These are phyloP conservation scores for Corylus americana DNA, from an alignment of 306 rosid species.

Conservation along the genomic window DNA sequence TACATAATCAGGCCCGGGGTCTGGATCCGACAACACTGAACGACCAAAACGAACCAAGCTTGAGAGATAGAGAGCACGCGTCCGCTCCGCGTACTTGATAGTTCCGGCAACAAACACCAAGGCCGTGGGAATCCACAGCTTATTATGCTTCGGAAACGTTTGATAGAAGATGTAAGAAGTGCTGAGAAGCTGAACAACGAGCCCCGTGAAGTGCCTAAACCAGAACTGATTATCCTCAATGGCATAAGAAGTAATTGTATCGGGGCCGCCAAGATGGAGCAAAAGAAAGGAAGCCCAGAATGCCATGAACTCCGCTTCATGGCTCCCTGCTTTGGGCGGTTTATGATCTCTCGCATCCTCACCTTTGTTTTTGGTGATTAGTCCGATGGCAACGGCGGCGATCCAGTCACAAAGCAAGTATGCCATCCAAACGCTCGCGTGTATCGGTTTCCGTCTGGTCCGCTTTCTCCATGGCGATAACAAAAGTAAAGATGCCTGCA, in stretches of 20 bases:
- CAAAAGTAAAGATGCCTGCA: background rate
- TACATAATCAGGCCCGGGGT: constrained; percentile 34
- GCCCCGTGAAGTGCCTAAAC: constrained; percentile 29
- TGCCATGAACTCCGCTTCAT: constrained; percentile 4
- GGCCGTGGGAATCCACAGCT: constrained; percentile 2
- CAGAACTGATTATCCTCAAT: constrained; percentile 39
- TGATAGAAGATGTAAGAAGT: constrained; percentile 16
- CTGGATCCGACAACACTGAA: constrained; percentile 19
- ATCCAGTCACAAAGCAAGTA: constrained; percentile 37
- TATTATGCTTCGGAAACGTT: constrained; percentile 8
- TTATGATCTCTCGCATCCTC: too few species aligned
- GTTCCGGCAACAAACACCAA: constrained; percentile 27
- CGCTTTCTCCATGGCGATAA: constrained; percentile 15
- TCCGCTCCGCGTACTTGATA: constrained; percentile 33
- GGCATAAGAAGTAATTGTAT: constrained; percentile 39
- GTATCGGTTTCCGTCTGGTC: constrained; percentile 14
- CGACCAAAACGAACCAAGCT: constrained; percentile 30
- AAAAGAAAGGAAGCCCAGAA: constrained; percentile 40
- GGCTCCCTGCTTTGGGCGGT: background rate
- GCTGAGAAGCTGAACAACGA: constrained; percentile 20
- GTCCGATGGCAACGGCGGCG: constrained; percentile 31
- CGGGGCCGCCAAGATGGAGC: constrained; percentile 41
- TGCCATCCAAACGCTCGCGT: constrained; percentile 14
- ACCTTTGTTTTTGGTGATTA: constrained; percentile 22
- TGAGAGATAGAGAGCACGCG: constrained; percentile 29